Evolutionary conservation across 169 alveolate species (phyloP), one percentile per base, ranked within the genome.

Genomic region (Plasmodium cynomolgi): DNA sequence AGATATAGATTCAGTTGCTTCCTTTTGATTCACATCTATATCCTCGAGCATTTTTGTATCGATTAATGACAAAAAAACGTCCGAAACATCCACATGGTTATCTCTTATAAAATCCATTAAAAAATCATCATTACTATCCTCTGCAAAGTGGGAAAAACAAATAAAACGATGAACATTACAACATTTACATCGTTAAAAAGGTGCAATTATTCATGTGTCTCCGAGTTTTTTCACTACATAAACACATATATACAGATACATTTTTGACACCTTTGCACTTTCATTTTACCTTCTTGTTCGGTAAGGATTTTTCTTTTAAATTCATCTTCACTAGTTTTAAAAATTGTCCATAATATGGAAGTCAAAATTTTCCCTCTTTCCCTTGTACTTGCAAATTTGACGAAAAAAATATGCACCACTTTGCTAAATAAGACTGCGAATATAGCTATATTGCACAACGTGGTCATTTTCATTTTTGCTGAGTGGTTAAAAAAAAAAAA

Each of bases 241-340:
- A 29, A 75, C 13, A 77, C 41, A 13, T 77, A 33, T 33, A 37
- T 33, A 33, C 50, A n/a, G 26, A 77, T 77, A 68, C 37, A 68
- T 68, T 20, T 68, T 68, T 23, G 31, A 68, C 37, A 29, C 3
- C n/a, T 23, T 80, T 77, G 41, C 26, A 37, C 11, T 77, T 33
- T 11, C 84, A 26, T 33, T 44, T 80, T 80, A 41, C 73, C 26
- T 44, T 37, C 34, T 41, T 44, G 23, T 80, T 34, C 71, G 26
- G 72, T 41, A 80, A 80, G 84, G 20, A 80, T 80, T 41, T 23
- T 80, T 80, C 71, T 44, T 44, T 44, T 80, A 80, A n/a, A 31
- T 39, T 0, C 23, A 17, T 23, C 26, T 41, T 44, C 71, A 13
- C 13, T 50, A 80, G 7, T 41, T 34, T 80, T 44, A 37, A 80